phyloP scores from a whole-genome alignment of 345 rosid genomes.

The Dimocarpus longan region DNA sequence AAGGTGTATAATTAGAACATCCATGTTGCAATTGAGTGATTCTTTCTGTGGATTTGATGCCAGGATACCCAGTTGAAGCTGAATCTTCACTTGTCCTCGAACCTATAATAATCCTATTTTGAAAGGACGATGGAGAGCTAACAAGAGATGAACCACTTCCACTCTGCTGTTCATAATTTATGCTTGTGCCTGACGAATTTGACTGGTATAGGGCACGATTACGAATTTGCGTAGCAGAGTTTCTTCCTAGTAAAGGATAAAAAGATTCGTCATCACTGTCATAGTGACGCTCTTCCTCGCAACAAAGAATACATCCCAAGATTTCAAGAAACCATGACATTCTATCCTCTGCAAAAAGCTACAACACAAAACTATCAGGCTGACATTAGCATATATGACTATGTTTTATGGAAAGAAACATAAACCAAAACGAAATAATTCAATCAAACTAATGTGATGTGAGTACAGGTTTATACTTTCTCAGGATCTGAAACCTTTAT shows the following conservation, averaged over 20 bases:
- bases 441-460: not conserved
- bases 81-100: not conserved
- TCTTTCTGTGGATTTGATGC: not conserved
- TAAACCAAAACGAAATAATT: not conserved
- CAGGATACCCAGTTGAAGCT: not conserved
- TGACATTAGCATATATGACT: not conserved
- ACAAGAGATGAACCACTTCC: not conserved
- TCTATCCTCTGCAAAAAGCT: not conserved
- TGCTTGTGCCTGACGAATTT: not conserved
- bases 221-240: not conserved
- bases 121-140: not conserved
- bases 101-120: not conserved
- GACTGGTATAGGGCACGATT: not conserved
- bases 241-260: not conserved
- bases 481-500: too few species aligned
- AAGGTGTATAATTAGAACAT: not conserved
- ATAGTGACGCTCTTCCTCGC: slow-evolving; percentile 12
- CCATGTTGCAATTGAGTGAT: too few species aligned
- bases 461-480: not conserved
- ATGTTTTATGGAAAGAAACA: not conserved
- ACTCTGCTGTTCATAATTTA: not conserved
- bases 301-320: slow-evolving; percentile 29
- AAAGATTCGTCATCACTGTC: not conserved
- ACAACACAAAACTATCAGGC: too few species aligned
- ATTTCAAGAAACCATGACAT: slow-evolving; percentile 28